Evolutionary conservation across 345 rosid genomes (phyloP).

Genomic region (Alliaria petiolata): DNA sequence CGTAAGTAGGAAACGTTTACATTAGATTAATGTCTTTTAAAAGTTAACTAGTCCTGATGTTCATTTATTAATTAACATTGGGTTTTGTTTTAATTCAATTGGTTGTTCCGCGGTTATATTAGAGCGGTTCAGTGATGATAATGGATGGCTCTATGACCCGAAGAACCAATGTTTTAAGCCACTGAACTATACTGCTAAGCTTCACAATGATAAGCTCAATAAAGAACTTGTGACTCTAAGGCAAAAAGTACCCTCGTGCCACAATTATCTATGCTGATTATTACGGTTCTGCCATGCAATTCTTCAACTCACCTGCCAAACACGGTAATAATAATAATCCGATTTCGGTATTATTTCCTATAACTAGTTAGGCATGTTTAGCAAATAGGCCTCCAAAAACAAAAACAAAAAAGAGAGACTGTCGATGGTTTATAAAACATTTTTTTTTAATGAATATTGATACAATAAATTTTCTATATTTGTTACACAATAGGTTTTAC

Average conservation of each 20-base stretch:
- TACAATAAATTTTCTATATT: background rate
- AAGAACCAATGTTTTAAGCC: background rate
- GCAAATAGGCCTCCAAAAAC: no score
- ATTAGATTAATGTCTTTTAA: background rate
- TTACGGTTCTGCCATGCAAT: conserved; percentile 4
- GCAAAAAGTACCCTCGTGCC: background rate
- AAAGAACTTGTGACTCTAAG: background rate
- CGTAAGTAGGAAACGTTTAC: background rate
- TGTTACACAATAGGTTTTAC: background rate
- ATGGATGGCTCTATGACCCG: background rate
- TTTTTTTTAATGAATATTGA: background rate
- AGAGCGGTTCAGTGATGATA: background rate
- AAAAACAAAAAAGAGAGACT: background rate
- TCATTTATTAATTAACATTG: background rate
- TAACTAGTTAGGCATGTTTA: background rate
- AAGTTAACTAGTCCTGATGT: background rate
- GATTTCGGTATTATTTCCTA: background rate
- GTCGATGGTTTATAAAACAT: no score
- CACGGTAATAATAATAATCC: background rate
- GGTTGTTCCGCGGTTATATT: background rate
- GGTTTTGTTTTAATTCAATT: background rate
- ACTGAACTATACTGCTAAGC: background rate
- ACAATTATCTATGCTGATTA: conserved; percentile 2
- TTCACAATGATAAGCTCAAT: background rate
- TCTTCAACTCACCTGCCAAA: background rate